Conservation (phyloP, 2,329 filamentous ascomycete genomes). For the Fusarium xylarioides region DNA sequence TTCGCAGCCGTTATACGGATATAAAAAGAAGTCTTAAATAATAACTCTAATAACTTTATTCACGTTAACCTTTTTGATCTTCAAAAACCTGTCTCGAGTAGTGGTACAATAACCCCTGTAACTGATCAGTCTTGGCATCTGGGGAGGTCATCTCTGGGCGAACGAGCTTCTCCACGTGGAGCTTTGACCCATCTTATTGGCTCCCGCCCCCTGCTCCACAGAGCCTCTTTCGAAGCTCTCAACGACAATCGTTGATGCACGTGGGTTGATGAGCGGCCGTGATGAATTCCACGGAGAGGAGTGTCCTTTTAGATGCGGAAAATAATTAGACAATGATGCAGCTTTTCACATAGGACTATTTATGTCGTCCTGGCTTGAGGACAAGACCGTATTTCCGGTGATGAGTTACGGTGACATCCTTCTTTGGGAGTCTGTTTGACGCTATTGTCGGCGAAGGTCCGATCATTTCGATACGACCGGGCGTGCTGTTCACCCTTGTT, state of each 20-base stretch:
- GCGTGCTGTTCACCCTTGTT: not conserved
- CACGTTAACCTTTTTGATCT: not conserved
- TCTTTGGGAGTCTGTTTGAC: not conserved
- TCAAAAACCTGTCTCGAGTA: not conserved
- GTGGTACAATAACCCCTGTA: not conserved
- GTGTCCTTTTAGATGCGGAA: accelerated
- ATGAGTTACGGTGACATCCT: not conserved
- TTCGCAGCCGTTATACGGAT: not conserved
- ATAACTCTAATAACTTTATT: not conserved
- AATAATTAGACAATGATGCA: accelerated
- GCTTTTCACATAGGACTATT: too few relatives aligned
- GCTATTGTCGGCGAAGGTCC: not conserved
- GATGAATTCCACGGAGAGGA: not conserved
- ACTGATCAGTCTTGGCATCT: slow-evolving; percentile 20
- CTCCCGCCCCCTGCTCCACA: not conserved
- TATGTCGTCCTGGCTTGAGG: too few relatives aligned
- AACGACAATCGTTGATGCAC: slow-evolving; percentile 27
- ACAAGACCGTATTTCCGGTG: not conserved
- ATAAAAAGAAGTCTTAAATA: not conserved
- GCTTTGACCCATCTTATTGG: slow-evolving; percentile 7
- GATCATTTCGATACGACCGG: not conserved
- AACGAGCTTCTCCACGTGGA: slow-evolving; percentile 32
- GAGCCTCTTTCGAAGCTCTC: slow-evolving; percentile 21
- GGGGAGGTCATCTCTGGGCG: slow-evolving; percentile 8
- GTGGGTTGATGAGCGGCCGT: slow-evolving; percentile 16